Conservation (phyloP, 2,329 filamentous ascomycete genomes). For the Exophiala sp. region DNA sequence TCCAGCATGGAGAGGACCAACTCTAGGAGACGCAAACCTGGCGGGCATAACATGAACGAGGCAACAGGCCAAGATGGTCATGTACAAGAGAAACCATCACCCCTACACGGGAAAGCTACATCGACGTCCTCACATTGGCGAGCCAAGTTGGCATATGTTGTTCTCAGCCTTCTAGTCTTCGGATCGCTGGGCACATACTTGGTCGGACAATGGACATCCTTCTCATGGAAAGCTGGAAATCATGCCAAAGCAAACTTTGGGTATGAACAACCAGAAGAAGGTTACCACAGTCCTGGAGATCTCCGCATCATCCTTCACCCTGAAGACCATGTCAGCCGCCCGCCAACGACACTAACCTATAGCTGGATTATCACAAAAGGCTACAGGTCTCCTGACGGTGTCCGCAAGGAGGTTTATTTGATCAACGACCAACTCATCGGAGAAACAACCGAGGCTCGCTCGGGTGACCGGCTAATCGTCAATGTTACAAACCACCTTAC, state of each 20-base stretch:
- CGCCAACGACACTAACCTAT: slow-evolving; percentile 33
- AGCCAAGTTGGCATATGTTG: background rate
- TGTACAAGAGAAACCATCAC: background rate
- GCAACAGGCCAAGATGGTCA: background rate
- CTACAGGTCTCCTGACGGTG: slow-evolving; percentile 47
- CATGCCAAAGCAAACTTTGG: slow-evolving; percentile 20
- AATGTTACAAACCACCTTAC: slow-evolving; percentile 38
- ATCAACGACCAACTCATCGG: slow-evolving; percentile 53
- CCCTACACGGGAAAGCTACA: background rate
- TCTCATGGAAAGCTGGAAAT: background rate
- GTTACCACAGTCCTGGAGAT: background rate
- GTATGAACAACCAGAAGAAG: slow-evolving; percentile 25
- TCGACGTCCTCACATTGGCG: too few relatives aligned
- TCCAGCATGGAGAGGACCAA: slow-evolving; percentile 10
- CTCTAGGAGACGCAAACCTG: slow-evolving; percentile 9
- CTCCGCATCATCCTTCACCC: slow-evolving; percentile 32
- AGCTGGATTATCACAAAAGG: slow-evolving; percentile 43
- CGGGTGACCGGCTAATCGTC: slow-evolving; percentile 46
- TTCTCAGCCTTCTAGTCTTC: background rate
- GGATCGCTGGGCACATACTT: background rate
- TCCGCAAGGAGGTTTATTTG: slow-evolving; percentile 45
- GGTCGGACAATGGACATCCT: background rate
- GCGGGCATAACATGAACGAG: background rate
- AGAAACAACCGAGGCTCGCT: slow-evolving; percentile 47
- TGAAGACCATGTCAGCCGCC: slow-evolving; percentile 40